Base-by-base conservation (phyloP, 805 yeast genomes). In the Candida michaelii region DNA sequence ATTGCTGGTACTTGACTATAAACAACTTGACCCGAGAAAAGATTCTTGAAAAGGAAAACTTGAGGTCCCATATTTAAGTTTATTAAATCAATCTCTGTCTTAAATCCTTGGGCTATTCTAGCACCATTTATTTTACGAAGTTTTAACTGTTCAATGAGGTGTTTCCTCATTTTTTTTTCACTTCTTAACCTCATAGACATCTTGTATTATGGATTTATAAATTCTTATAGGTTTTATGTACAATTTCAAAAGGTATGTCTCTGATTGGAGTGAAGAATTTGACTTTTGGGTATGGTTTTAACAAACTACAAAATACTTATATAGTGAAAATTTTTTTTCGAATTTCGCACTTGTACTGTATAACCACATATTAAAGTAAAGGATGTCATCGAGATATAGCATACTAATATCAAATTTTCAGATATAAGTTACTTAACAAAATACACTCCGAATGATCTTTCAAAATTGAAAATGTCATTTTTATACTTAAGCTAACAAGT, bases 1-100 rank as follows among this genome's bases (percentile, higher is more conserved):
- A 48, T 76, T 41, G 67, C 82, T 30, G 96, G 93, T 10, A 85
- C 77, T 65, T 90, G 97, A 5, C 96, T 82, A 62, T 89, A 90
- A 9, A 88, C 64, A 14, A 89, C 95, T 69, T 90, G 97, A 4
- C 97, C 97, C 30, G 85, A 75, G 66, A 88, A 93, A 37, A 88
- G 64, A 69, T 90, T 89, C 59, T 93, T 79, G 71, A 86, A 91
- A 32, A 89, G 65, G 58, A 76, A 87, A 10, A 90, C 85, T 56
- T 85, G 90, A 8, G 97, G 96, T 3, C 88, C 95, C 61, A 79
- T 78, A 8, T 79, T 77, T 50, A 84, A 77, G 43, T 63, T 48
- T 16, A 47, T 43, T 38, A 70, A 63, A 25, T 68, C 71, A 27
- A 52, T 47, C 21, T 53, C 55, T 9, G 66, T 52, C 50, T 70